phyloP scores from a whole-genome alignment of 495 filamentous ascomycete species.

The Penicillium coprophilum region DNA sequence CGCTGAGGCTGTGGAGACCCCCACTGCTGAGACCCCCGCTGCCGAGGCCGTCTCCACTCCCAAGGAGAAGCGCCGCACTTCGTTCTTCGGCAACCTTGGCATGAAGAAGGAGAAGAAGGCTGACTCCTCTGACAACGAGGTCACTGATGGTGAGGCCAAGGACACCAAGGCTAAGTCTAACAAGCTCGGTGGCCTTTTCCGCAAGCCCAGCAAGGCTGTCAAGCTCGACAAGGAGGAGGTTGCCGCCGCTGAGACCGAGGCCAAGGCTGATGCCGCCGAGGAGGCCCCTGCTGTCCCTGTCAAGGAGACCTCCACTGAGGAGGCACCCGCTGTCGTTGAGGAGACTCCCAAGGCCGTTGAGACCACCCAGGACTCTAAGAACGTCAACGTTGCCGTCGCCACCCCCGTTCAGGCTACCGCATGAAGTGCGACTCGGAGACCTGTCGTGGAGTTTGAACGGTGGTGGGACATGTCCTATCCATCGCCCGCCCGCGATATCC shows the following conservation, averaged over 20 bases:
- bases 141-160: constrained; percentile 47
- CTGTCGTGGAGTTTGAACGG: constrained; percentile 42
- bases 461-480: constrained; percentile 42
- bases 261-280: constrained; percentile 36
- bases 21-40: constrained; percentile 34
- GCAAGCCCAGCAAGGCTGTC: constrained; percentile 56
- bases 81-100: constrained; percentile 55
- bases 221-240: constrained; percentile 45
- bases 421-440: constrained; percentile 37
- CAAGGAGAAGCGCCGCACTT: constrained; percentile 57
- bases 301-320: constrained; percentile 36
- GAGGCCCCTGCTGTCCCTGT: constrained; percentile 27
- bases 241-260: constrained; percentile 34
- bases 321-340: constrained; percentile 28
- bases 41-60: constrained; percentile 34
- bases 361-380: constrained; percentile 33
- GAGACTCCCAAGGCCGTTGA: constrained; percentile 35
- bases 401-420: constrained; percentile 52
- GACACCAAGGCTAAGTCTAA: constrained; percentile 49
- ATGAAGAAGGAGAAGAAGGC: constrained; percentile 55
- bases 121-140: constrained; percentile 50
- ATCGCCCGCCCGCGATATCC: constrained; percentile 19
- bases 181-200: constrained; percentile 57
- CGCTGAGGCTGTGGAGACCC: constrained; percentile 44
- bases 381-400: constrained; percentile 36